phyloP scores from a whole-genome alignment of 2,329 filamentous ascomycete species.

The Aureobasidium vineae region DNA sequence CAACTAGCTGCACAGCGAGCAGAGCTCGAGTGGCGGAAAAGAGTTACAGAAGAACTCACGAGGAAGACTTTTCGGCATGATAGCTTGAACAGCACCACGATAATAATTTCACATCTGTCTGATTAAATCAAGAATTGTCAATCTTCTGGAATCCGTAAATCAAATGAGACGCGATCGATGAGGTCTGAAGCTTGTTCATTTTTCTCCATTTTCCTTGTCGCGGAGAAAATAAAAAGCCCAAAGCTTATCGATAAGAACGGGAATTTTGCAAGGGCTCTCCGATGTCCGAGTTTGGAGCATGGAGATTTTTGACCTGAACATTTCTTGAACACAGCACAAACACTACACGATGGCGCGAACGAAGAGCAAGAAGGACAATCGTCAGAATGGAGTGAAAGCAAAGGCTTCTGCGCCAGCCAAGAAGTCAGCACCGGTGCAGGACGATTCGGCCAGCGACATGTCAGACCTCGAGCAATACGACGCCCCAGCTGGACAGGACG shows the following conservation, averaged over 20 bases:
- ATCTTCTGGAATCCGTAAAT: not conserved
- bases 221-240: not conserved
- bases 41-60: not conserved
- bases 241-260: slow-evolving; percentile 26
- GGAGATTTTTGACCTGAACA: slow-evolving; percentile 19
- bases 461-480: slow-evolving; percentile 25
- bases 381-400: slow-evolving; percentile 1
- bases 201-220: not conserved
- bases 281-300: slow-evolving; percentile 18
- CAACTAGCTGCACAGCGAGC: slow-evolving; percentile 13
- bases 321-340: not conserved
- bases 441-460: slow-evolving; percentile 24
- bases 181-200: not conserved
- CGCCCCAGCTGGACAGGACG: slow-evolving; percentile 17
- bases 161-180: not conserved
- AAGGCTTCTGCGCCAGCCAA: slow-evolving; percentile 15
- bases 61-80: not conserved
- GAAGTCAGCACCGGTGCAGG: not conserved
- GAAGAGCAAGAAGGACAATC: slow-evolving; percentile 15
- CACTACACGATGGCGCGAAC: slow-evolving; percentile 22
- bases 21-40: slow-evolving; percentile 8
- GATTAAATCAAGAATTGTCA: not conserved
- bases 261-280: slow-evolving; percentile 16
- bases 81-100: slow-evolving; percentile 14
- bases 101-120: slow-evolving; percentile 16